Base-by-base conservation (phyloP, 805 yeast species). In the Zygotorulaspora chibaensis region DNA sequence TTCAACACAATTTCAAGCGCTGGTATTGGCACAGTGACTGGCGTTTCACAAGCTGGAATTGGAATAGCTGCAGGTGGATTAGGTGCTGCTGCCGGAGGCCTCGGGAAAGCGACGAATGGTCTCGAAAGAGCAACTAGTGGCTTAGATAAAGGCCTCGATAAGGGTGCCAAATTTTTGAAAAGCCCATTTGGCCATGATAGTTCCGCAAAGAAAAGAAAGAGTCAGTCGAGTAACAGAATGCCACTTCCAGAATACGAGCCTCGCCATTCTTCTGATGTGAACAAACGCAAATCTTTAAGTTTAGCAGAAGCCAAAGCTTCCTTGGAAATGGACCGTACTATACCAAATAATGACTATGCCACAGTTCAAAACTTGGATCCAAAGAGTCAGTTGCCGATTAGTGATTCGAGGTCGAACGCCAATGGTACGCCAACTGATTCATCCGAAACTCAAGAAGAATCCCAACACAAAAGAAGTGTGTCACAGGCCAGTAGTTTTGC, bases 61-160 rank as follows among this genome's bases (percentile, higher is more conserved):
- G 67, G 64, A 31, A 75, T 66, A 30, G 74, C 67, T 8, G 38
- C 33, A 8, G 73, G 64, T 40, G 25, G 25, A 20, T 5, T 20
- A 20, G 25, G 25, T 20, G 67, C 45, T 8, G 43, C 40, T 27
- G 12, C 40, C 26, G 48, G 45, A 7, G 48, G 44, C 18, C 41
- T 44, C 18, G 48, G 45, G 18, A 42, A 31, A 53, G 42, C 45
- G 4, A 11, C 29, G 16, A 37, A 23, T 5, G 59, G 51, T 16
- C 31, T 45, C 13, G 80, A 78, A 29, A 62, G 66, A 12, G 74
- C 75, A 17, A 60, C 68, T 3, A 81, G 75, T 45, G 79, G 77
- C 17, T 65, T 72, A 18, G 57, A 72, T 33, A 73, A 70, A 53
- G 82, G 84, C 46, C 18, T 33, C 16, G 36, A 33, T 13, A 33